Base-by-base conservation (phyloP, 768 basidiomycete species). In the Mycena latifolia region DNA sequence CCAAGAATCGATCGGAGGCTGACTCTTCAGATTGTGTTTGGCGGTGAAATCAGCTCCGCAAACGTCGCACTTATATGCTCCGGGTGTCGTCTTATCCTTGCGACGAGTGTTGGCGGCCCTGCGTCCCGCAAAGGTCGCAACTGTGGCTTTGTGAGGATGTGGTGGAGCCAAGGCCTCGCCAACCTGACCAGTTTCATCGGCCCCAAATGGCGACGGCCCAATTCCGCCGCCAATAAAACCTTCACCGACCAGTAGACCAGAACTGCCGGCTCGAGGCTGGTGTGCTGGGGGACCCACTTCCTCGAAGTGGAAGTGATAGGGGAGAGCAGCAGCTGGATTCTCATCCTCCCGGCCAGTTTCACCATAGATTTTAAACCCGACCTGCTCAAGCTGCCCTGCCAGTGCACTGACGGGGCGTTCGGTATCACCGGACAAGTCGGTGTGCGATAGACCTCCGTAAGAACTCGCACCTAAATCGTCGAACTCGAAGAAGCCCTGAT, bases 31-130 rank as follows among this genome's bases (percentile, higher is more conserved):
- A 11, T 66, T 66, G 25, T 66, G 65, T 11, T 33, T 37, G 0
- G 65, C 53, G 0, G 65, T 66, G 20, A 66, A 66, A n/a, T 61
- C 65, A 9, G 15, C 2, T 18, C 24, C 24, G 18, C 65, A 66
- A 12, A 27, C 0, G 1, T 22, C 4, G 18, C 65, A 66, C 8
- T 56, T 6, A 45, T 35, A 45, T 3, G 28, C 54, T 15, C 65
- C 65, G 1, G 0, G 52, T 18, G 48, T 60, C 3, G 46, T 22
- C 14, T n/a, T 46, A 28, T 60, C 41, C 18, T 55, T 55, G 2
- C 65, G 57, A 41, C 54, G 65, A 28, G 45, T 28, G 0, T 10
- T 28, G 5, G 65, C 7, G 2, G 65, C 65, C n/a, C 28, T 46
- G 17, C 27, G 53, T 12, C 46, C 50, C 3, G 65, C 65, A 11